Evolutionary conservation across 345 rosid species (phyloP), one percentile per base, ranked within the genome.

Genomic region (Dipteronia dyeriana): DNA sequence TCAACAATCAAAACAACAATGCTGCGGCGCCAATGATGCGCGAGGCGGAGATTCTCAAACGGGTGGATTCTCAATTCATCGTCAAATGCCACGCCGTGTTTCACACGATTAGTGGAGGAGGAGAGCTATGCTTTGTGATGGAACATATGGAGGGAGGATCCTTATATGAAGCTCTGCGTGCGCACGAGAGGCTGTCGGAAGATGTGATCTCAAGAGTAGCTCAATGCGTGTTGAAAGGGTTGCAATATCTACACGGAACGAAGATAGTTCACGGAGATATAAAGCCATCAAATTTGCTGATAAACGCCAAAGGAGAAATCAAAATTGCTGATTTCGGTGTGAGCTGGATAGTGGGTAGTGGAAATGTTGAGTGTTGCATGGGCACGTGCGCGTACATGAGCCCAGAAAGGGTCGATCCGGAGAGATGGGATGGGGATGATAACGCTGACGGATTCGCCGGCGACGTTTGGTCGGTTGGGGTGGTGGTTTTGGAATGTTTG

Each of bases 351-450:
- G 80, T 81, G 34, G 80, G 75, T 1, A 82, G 76, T 13, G 65
- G 70, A 53, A 53, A 14, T 16, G 57, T 53, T 1, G 84, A 85
- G 23, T 53, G 77, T 19, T 80, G 61, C 57, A 78, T 81, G 86
- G 94, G 97, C 20, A 91, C 97, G 1, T 84, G 89, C 73, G 94
- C 91, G 25, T 91, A 88, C 67, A 92, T 89, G 95, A 91, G 94
- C 72, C 92, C 92, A 0, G 95, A 91, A 76, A 83, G 94, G 67
- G 34, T 89, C 16, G 92, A 91, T 77, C 88, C 86, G 9, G 89
- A 88, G 23, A 67, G 79, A 49, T 91, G 90, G 91, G 84, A 56
- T 53, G 88, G 89, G 9, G 82, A 69, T 23, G 65, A 57, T 16
- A 60, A 67, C 17, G 69, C 78, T 0, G 76, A 82, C 60, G 97